Percentiles rank a stretch among this genome's conserved stretches.
Conservation (phyloP, 1,284 basidiomycete genomes). For the Crepidotus sp. region DNA sequence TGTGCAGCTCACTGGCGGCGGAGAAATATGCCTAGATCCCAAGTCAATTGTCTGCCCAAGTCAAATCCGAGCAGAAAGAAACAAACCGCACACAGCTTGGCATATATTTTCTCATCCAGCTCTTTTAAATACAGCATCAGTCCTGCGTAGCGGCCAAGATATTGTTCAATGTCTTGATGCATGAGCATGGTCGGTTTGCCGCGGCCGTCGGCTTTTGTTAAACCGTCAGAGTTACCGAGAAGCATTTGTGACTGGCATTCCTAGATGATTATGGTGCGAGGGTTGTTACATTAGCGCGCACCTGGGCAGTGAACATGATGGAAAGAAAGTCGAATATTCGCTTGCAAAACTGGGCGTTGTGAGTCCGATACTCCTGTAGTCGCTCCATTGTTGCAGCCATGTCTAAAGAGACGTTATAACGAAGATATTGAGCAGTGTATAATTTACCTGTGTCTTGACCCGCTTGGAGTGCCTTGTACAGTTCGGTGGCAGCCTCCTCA, state of each 20-base stretch:
- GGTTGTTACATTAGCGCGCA: conserved; percentile 20
- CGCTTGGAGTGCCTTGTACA: conserved; percentile 95
- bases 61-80: background rate
- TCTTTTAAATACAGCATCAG: conserved; percentile 92
- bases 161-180: conserved; percentile 71
- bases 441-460: conserved; percentile 73
- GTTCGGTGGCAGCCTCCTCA: conserved; percentile 75
- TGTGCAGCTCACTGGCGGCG: conserved; percentile 72
- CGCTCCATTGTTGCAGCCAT: conserved; percentile 94
- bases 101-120: conserved; percentile 55
- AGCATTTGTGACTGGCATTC: conserved; percentile 51
- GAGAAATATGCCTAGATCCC: conserved; percentile 75
- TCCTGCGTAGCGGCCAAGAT: conserved; percentile 78
- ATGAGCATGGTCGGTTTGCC: conserved; percentile 44
- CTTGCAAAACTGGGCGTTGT: conserved; percentile 88
- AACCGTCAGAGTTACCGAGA: conserved; percentile 50
- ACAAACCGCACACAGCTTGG: conserved; percentile 68
- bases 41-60: conserved; percentile 6
- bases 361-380: conserved; percentile 80
- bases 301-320: conserved; percentile 86
- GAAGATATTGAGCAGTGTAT: conserved; percentile 1
- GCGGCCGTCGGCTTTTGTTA: conserved; percentile 34
- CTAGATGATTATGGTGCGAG: background rate
- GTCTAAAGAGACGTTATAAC: conserved; percentile 36
- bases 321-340: conserved; percentile 83